These are phyloP conservation scores for Zygoascus biomembranicola DNA, from an alignment of 805 yeast genomes.

Conservation along the genomic window DNA sequence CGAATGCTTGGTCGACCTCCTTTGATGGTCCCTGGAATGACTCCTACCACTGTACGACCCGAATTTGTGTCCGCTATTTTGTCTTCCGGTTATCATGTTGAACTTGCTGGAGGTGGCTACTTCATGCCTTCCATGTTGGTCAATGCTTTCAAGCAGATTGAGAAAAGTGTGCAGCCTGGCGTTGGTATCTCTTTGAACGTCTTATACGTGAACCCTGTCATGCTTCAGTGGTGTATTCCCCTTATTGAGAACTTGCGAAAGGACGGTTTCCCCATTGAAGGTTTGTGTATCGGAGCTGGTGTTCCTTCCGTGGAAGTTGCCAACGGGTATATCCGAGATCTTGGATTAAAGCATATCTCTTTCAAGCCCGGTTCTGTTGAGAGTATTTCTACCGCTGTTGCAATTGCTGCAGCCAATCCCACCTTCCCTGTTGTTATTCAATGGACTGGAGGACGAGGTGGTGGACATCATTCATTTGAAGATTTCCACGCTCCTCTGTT, in stretches of 20 bases:
- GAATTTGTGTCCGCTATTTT: conserved; percentile 89
- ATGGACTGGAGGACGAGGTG: conserved; percentile 99
- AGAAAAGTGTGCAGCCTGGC: conserved; percentile 66
- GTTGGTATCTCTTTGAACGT: conserved; percentile 86
- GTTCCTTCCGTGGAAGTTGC: conserved; percentile 98
- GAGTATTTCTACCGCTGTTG: conserved; percentile 74
- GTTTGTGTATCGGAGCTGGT: conserved; percentile 98
- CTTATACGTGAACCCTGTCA: conserved; percentile 92
- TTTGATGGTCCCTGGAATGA: conserved; percentile 98
- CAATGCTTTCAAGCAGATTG: conserved; percentile 66
- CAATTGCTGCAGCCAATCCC: conserved; percentile 94
- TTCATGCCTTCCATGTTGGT: conserved; percentile 66
- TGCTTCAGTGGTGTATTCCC: conserved; percentile 99
- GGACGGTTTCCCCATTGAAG: conserved; percentile 92
- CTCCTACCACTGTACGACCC: conserved; percentile 94
- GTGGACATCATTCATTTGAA: conserved; percentile 99
- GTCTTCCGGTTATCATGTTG: conserved; percentile 95
- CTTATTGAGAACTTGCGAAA: conserved; percentile 81
- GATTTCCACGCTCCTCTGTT: conserved; percentile 97
- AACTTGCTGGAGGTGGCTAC: conserved; percentile 99
- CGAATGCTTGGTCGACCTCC: conserved; percentile 92
- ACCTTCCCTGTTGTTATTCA: conserved; percentile 93
- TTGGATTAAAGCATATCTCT: conserved; percentile 89
- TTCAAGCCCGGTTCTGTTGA: conserved; percentile 97
- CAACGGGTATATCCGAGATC: conserved; percentile 84